These are phyloP conservation scores for Stachybotrys elegans DNA, from an alignment of 2,329 filamentous ascomycete species.

Conservation along the genomic window DNA sequence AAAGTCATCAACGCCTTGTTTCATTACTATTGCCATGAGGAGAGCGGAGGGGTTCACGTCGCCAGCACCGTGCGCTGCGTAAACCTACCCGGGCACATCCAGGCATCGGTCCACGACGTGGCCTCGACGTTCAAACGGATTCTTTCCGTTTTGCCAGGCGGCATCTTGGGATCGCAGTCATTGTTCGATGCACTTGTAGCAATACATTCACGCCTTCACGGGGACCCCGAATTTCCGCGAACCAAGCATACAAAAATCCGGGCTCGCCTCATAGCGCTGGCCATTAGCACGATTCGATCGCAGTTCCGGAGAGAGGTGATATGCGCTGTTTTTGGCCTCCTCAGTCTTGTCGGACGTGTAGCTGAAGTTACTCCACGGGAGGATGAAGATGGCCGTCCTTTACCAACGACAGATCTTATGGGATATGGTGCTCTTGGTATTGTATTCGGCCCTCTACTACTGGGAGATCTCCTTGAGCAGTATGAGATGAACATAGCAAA, in stretches of 20 bases:
- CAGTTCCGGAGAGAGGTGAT: slow-evolving; percentile 58
- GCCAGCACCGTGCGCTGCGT: slow-evolving; percentile 54
- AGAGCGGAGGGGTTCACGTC: slow-evolving; percentile 43
- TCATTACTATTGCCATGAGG: slow-evolving; percentile 54
- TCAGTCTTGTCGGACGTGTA: slow-evolving; percentile 54
- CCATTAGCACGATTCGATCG: slow-evolving; percentile 54
- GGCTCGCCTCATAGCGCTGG: slow-evolving; percentile 62
- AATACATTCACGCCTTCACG: slow-evolving; percentile 51
- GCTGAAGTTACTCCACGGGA: slow-evolving; percentile 50
- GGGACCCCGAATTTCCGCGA: slow-evolving; percentile 44
- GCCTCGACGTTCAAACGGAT: slow-evolving; percentile 63
- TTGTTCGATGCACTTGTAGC: slow-evolving; percentile 59
- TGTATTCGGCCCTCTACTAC: slow-evolving; percentile 59
- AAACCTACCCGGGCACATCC: slow-evolving; percentile 56
- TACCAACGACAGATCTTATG: slow-evolving; percentile 57
- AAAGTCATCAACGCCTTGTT: slow-evolving; percentile 54
- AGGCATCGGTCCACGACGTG: slow-evolving; percentile 57
- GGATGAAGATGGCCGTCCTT: slow-evolving; percentile 43
- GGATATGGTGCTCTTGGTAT: slow-evolving; percentile 59
- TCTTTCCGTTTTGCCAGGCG: slow-evolving; percentile 58
- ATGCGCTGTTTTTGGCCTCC: slow-evolving; percentile 61
- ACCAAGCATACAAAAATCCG: slow-evolving; percentile 52
- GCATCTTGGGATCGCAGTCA: slow-evolving; percentile 57
- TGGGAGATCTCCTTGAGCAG: slow-evolving; percentile 51
- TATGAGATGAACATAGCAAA: slow-evolving; percentile 43